A percentile compares a stretch with the other conserved stretches of the same genome.
Evolutionary conservation across 805 yeast species (phyloP).

Genomic region (Kuraishia hungarica): DNA sequence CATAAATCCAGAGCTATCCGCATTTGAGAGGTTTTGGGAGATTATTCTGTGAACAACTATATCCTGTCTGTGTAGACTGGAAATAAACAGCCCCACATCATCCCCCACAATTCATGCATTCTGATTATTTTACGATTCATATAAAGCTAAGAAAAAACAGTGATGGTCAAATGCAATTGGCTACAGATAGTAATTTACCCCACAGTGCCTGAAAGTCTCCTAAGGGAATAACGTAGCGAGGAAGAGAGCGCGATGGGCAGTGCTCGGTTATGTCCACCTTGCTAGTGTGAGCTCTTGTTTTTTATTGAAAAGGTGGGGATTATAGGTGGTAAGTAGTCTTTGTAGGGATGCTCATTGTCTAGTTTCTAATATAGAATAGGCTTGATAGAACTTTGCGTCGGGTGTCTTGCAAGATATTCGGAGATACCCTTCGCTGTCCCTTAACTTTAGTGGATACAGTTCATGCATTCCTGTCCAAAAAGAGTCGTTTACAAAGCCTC

Average conservation of each 20-base stretch:
- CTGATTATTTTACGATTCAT: neutral
- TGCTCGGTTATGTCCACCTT: too few species aligned
- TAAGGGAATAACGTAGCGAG: neutral
- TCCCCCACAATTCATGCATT: neutral
- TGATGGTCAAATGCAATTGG: too few species aligned
- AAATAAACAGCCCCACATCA: neutral
- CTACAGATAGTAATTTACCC: neutral
- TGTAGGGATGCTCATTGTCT: too few species aligned
- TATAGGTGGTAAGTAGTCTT: too few species aligned
- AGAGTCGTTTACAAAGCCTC: neutral
- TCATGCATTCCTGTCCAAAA: neutral
- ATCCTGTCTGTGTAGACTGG: neutral
- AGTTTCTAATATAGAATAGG: too few species aligned
- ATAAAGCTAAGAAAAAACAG: too few species aligned
- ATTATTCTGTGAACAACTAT: neutral
- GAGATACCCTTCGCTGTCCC: neutral
- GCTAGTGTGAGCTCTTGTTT: too few species aligned
- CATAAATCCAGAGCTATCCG: neutral
- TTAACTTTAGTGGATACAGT: neutral
- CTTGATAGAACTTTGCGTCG: too few species aligned
- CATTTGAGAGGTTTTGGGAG: constrained; percentile 2
- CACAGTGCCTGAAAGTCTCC: neutral
- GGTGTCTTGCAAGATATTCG: neutral
- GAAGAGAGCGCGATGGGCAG: neutral
- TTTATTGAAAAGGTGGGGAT: too few species aligned